These are phyloP conservation scores for Talaromyces sp. DNA, from an alignment of 2,329 filamentous ascomycete genomes.

Conservation along the genomic window DNA sequence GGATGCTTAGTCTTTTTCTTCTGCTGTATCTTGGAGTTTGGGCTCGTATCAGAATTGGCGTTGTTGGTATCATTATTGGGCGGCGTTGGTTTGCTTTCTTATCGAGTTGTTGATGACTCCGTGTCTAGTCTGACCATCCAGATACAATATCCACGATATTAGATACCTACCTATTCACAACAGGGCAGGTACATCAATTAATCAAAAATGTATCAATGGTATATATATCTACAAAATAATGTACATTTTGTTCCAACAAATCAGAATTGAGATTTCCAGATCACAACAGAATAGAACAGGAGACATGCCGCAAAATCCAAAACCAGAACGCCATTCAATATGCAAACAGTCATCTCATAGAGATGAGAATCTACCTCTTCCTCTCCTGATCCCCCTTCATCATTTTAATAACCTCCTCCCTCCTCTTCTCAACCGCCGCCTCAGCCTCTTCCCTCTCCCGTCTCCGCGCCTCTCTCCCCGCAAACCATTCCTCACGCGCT, in stretches of 20 bases:
- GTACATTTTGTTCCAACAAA: slow-evolving; percentile 11
- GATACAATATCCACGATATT: neutral
- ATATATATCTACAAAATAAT: slow-evolving; percentile 17
- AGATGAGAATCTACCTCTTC: slow-evolving; percentile 4
- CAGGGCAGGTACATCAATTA: neutral
- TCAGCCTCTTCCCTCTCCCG: slow-evolving; percentile 65
- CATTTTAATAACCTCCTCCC: slow-evolving; percentile 43
- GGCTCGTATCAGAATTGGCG: neutral
- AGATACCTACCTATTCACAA: neutral
- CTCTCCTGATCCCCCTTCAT: slow-evolving; percentile 41
- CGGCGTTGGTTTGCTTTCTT: neutral
- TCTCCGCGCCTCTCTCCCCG: slow-evolving; percentile 68
- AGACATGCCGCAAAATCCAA: slow-evolving; percentile 1
- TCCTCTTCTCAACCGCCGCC: slow-evolving; percentile 38
- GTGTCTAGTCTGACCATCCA: neutral
- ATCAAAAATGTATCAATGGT: slow-evolving; percentile 8
- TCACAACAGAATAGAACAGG: neutral
- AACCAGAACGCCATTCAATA: slow-evolving; percentile 18
- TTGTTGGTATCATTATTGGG: neutral
- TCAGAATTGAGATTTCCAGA: slow-evolving; percentile 13
- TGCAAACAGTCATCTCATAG: slow-evolving; percentile 16
- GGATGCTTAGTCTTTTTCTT: slow-evolving; percentile 34
- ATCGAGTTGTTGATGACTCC: neutral
- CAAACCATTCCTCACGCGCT: slow-evolving; percentile 92
- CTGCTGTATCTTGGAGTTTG: neutral